Evolutionary conservation across 2,329 filamentous ascomycete genomes (phyloP), one percentile per base, ranked within the genome.

Genomic region (Pestalotiopsis sp.): DNA sequence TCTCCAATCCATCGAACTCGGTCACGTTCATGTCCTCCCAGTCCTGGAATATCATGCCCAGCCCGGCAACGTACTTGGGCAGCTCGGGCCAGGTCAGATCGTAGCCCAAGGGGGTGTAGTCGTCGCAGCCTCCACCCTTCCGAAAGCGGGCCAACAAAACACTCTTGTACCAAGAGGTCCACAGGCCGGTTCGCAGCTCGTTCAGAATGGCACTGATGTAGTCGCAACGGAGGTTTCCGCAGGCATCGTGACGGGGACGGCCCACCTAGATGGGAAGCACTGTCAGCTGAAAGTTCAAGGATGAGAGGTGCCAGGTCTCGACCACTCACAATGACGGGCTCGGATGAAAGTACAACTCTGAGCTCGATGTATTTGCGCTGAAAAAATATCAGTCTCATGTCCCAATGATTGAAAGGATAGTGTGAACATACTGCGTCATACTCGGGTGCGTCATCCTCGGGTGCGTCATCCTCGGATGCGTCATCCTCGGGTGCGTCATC

Each of bases 171-270:
- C 45, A 1, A 11, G 4, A 39, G 36, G 38, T 11, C 11, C 20
- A 27, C 6, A 38, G 20, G 38, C 39, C 39, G 3, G 38, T 62
- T 11, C 20, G 49, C 14, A 67, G 23, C 58, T 67, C 66, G 5
- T 12, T 39, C n/a, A 67, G 38, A 52, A 66, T 38, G 17, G 39
- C 58, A 25, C 67, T 66, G 63, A 71, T 69, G 60, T 67, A 70
- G 56, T 68, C 63, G 58, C 66, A 67, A 20, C 68, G 68, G 17
- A 71, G 58, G 52, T 71, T 71, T 2, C 66, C 68, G 2, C 65
- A 20, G 36, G 41, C 70, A 52, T 71, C 68, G 25, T 59, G 69
- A 14, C 68, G 64, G 36, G 69, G 69, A 45, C 62, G 65, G 13
- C 64, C 64, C 27, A 0, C 27, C 64, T 66, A 58, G 62, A 14